Conservation (phyloP, 352 stramenopile species). For the Pythium phragmitis region DNA sequence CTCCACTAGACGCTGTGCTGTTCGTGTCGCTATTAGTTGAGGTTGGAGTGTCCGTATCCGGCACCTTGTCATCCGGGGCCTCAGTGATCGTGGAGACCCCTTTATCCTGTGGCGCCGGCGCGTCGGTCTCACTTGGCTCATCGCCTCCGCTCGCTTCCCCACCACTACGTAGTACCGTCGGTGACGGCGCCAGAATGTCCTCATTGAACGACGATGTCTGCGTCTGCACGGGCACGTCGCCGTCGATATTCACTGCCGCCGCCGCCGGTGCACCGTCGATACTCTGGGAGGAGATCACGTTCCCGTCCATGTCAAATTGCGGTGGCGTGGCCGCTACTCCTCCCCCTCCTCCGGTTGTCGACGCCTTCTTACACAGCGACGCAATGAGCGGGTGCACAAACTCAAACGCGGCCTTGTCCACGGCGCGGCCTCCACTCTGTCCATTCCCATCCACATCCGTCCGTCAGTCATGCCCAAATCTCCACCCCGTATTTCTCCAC, state of each 20-base stretch:
- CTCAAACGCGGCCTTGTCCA: conserved; percentile 18
- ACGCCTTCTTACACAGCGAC: conserved; percentile 19
- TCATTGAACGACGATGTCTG: background rate
- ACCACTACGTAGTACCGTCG: background rate
- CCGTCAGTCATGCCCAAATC: background rate
- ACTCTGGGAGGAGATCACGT: background rate
- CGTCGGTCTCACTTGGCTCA: background rate
- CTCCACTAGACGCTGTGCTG: too few species aligned
- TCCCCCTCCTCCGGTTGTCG: background rate
- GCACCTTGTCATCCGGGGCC: too few species aligned
- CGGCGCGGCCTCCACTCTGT: conserved; percentile 12
- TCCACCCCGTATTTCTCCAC: background rate
- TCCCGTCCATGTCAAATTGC: conserved; percentile 1
- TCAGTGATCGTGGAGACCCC: too few species aligned
- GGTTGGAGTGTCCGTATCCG: too few species aligned
- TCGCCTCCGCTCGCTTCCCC: background rate
- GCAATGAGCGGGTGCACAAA: conserved; percentile 24
- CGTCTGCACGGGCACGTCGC: background rate
- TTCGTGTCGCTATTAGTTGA: too few species aligned
- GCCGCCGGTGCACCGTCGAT: background rate
- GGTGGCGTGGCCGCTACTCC: background rate
- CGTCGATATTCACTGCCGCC: background rate
- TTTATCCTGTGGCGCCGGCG: too few species aligned
- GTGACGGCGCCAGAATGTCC: background rate
- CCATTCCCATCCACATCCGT: background rate